These are phyloP conservation scores for Russula olivacea DNA, from an alignment of 768 basidiomycete genomes.

Conservation along the genomic window DNA sequence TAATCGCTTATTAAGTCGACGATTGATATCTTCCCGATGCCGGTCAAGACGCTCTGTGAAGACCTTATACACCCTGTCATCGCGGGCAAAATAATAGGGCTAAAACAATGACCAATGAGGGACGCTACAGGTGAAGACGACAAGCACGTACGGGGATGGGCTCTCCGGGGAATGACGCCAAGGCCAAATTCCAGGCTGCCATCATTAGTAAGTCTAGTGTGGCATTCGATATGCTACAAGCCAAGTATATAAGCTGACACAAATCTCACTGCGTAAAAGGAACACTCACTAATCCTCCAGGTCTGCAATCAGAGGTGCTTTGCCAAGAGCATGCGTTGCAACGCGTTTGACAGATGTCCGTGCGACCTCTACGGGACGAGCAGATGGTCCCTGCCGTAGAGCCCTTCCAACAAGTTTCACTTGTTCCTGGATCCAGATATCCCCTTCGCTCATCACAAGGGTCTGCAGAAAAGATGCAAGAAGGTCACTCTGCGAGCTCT, in stretches of 20 bases:
- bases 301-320: conserved; percentile 69
- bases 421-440: conserved; percentile 77
- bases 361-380: conserved; percentile 71
- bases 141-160: conserved; percentile 60
- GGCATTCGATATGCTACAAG: conserved; percentile 75
- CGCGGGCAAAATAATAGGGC: conserved; percentile 92
- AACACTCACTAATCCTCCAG: conserved; percentile 82
- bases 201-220: conserved; percentile 79
- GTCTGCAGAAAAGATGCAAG: conserved; percentile 93
- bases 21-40: conserved; percentile 41
- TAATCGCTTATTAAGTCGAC: conserved; percentile 47
- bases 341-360: conserved; percentile 75
- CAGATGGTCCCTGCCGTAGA: conserved; percentile 57
- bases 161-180: conserved; percentile 54
- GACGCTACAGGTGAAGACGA: neutral
- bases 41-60: conserved; percentile 43
- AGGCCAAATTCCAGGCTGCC: conserved; percentile 67
- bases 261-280: neutral
- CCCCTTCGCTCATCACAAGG: conserved; percentile 93
- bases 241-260: neutral
- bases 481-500: conserved; percentile 74
- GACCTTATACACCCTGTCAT: conserved; percentile 76
- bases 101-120: conserved; percentile 9
- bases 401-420: conserved; percentile 63
- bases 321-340: conserved; percentile 79